These are phyloP conservation scores for Fusarium aywerte DNA, from an alignment of 2,329 filamentous ascomycete genomes.

Conservation along the genomic window DNA sequence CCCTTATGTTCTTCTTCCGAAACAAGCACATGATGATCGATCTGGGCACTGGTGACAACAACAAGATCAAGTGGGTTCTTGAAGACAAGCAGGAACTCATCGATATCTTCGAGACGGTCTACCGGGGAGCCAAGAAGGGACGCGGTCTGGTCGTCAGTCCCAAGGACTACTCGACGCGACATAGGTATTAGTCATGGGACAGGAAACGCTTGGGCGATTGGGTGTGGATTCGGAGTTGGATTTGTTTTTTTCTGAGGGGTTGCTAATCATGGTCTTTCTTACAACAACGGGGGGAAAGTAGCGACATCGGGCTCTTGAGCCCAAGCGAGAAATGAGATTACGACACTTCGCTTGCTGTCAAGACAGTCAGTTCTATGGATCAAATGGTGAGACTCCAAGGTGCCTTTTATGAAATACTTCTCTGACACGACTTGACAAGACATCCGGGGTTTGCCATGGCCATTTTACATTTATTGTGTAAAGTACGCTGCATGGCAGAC, in stretches of 20 bases:
- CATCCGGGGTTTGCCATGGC: conserved; percentile 20
- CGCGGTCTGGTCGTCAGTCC: conserved; percentile 95
- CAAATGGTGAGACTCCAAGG: conserved; percentile 41
- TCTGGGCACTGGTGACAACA: conserved; percentile 98
- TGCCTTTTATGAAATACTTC: conserved; percentile 24
- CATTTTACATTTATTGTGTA: not conserved
- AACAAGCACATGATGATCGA: conserved; percentile 99
- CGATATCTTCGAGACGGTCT: conserved; percentile 98
- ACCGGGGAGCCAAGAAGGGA: conserved; percentile 98
- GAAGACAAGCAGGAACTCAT: conserved; percentile 99
- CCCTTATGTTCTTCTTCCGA: conserved; percentile 96
- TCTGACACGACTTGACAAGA: conserved; percentile 38
- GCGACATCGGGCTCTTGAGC: conserved; percentile 13
- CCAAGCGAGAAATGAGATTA: conserved; percentile 30
- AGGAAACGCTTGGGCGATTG: not conserved
- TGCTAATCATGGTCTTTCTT: conserved; percentile 29
- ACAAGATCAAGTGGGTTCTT: conserved; percentile 93
- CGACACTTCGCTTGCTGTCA: conserved; percentile 11
- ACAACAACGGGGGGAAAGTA: conserved; percentile 6
- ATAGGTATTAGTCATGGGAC: conserved; percentile 35
- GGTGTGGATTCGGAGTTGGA: conserved; percentile 17
- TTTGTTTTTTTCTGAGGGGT: not conserved
- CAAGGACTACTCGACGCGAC: conserved; percentile 66
- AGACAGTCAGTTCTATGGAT: conserved; percentile 3
- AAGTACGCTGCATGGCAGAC: conserved; percentile 1